Evolutionary conservation across 441 rosid species (phyloP).

Genomic region (Metrosideros polymorpha): DNA sequence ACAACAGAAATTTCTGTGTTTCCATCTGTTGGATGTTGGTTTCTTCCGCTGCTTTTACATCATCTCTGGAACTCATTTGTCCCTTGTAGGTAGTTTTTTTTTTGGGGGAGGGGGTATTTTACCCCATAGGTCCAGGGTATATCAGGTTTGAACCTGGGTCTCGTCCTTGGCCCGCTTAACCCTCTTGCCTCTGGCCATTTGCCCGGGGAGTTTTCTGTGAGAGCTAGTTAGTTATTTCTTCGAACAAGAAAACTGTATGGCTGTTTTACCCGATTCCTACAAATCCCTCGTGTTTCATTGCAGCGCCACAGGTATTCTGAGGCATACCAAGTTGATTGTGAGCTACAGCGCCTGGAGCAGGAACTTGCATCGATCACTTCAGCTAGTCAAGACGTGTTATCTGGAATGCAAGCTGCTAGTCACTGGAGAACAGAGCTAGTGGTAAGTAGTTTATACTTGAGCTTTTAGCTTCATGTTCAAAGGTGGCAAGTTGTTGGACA

Average conservation of each 20-base stretch:
- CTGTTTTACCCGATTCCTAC: conserved; percentile 7
- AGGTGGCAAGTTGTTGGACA: background rate
- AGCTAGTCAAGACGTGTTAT: conserved; percentile 36
- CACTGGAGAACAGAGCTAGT: conserved; percentile 60
- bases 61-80: background rate
- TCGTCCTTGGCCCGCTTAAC: background rate
- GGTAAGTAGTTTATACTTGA: conserved; percentile 44
- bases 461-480: background rate
- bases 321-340: conserved; percentile 67
- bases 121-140: background rate
- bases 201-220: background rate
- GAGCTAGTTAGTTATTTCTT: background rate
- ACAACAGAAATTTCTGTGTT: background rate
- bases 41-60: background rate
- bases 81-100: background rate
- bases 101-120: background rate
- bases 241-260: background rate
- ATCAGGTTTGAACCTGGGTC: background rate
- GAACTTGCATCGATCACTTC: conserved; percentile 33
- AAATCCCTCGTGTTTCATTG: conserved; percentile 10
- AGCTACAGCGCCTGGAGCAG: conserved; percentile 58
- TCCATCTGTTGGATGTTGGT: background rate
- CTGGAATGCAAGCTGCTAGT: conserved; percentile 50
- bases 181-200: background rate
- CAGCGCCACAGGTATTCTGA: conserved; percentile 86